These are phyloP conservation scores for Carex sylvatica DNA, from an alignment of 202 grass and related monocot species.

Conservation along the genomic window DNA sequence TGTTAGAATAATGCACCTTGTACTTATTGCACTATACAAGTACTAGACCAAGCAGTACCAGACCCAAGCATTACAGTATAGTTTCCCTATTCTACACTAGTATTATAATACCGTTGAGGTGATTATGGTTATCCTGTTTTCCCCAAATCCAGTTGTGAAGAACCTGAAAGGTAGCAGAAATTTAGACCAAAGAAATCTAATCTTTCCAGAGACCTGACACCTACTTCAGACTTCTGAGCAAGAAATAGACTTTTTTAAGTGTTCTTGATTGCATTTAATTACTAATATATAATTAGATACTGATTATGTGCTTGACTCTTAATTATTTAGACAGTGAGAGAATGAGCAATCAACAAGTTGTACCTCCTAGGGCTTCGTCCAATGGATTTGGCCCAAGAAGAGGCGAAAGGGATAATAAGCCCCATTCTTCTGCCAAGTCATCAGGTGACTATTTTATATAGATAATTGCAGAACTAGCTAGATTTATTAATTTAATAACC, in stretches of 20 bases:
- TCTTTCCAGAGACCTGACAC: not conserved
- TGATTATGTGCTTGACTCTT: slow-evolving; percentile 21
- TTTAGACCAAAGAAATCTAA: not conserved
- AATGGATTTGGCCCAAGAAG: slow-evolving; percentile 59
- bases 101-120: not conserved
- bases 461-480: not conserved
- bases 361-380: slow-evolving; percentile 38
- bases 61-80: not conserved
- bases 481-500: not conserved
- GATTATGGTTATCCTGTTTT: not conserved
- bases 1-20: not conserved
- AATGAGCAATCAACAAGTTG: slow-evolving; percentile 72
- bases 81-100: not conserved
- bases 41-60: not conserved
- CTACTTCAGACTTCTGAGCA: not conserved
- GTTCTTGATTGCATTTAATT: not conserved
- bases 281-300: not conserved
- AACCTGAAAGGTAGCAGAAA: not conserved
- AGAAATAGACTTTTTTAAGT: not conserved
- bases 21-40: not conserved
- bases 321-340: slow-evolving; percentile 27
- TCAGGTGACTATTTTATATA: slow-evolving; percentile 11
- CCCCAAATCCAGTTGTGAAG: not conserved
- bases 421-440: slow-evolving; percentile 47
- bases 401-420: slow-evolving; percentile 57